Evolutionary conservation across 768 basidiomycete species (phyloP), one percentile per base, ranked within the genome.

Genomic region (Tylopilus subfusipes): DNA sequence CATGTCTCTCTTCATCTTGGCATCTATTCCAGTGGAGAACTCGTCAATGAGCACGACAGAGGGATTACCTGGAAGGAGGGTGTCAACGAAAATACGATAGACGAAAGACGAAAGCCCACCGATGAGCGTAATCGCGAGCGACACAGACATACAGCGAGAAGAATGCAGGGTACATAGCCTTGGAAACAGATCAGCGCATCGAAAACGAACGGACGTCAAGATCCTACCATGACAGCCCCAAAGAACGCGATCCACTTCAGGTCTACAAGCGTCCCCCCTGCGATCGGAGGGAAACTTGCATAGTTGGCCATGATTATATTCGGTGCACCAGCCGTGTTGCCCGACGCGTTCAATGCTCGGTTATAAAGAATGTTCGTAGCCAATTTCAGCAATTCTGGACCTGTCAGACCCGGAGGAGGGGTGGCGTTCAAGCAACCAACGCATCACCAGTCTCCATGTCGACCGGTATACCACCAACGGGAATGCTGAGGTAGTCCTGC

Each of bases 1-100:
- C 84, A 91, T 89, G 29, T 90, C 86, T 33, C 90, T 75, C 69
- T 90, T 91, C 77, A 85, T 90, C 68, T 84, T 88, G 8, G 88
- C 85, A 64, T 90, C 90, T 45, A 91, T 82, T 6, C 90, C 90
- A 3, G 88, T 89, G 7, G 86, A 89, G 67, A 89, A 91, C 63
- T 91, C 88, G 56, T 92, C 90, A 43, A 92, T 90, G 21, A 91
- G 77, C 3, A 91, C 73, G 4, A 90, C 89, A 4, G 86, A 73
- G 5, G 89, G 86, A 60, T 90, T 90, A 6, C 87, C 88, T 84
- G 48, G n/a, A 10, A 10, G 0, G 3, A 30, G 13, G 4, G 13
- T n/a, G 44, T 48, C 34, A 46, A 7, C 12, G 21, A 27, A 3
- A n/a, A 14, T 13, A 5, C 24, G n/a, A 16, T 6, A 2, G 10